Conservation (phyloP, 768 basidiomycete genomes). For the Lyophyllum semitale region DNA sequence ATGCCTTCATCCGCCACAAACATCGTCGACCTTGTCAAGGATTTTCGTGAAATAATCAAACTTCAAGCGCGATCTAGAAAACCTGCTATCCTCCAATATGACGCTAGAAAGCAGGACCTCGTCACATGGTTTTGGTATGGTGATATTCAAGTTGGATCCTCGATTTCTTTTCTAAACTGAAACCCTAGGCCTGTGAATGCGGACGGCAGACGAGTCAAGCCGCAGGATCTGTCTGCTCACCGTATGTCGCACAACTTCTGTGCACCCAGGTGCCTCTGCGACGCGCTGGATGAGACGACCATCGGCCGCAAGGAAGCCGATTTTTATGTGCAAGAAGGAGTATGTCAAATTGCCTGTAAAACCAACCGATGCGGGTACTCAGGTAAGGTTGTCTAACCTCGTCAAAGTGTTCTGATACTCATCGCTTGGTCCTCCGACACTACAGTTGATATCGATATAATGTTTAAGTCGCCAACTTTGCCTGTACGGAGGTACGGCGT, state of each 20-base stretch:
- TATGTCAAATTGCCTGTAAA: neutral
- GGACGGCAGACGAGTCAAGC: neutral
- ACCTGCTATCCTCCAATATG: neutral
- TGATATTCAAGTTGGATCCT: no score
- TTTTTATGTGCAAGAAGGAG: neutral
- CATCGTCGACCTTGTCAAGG: neutral
- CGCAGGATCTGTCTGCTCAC: neutral
- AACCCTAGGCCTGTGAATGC: neutral
- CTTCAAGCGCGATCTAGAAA: neutral
- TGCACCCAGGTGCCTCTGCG: neutral
- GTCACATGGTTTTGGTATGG: neutral
- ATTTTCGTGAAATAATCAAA: neutral
- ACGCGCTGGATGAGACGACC: neutral
- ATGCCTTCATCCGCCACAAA: neutral
- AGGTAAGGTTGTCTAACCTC: neutral
- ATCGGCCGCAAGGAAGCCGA: neutral
- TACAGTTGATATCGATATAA: neutral
- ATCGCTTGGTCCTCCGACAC: neutral
- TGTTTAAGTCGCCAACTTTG: neutral
- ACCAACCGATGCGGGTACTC: neutral
- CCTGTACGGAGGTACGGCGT: neutral
- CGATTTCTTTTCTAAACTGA: neutral
- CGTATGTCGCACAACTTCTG: neutral
- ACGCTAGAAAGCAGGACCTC: neutral
- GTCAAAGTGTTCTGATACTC: neutral